phyloP scores from a whole-genome alignment of 306 rosid genomes.

The Mimosa pudica region DNA sequence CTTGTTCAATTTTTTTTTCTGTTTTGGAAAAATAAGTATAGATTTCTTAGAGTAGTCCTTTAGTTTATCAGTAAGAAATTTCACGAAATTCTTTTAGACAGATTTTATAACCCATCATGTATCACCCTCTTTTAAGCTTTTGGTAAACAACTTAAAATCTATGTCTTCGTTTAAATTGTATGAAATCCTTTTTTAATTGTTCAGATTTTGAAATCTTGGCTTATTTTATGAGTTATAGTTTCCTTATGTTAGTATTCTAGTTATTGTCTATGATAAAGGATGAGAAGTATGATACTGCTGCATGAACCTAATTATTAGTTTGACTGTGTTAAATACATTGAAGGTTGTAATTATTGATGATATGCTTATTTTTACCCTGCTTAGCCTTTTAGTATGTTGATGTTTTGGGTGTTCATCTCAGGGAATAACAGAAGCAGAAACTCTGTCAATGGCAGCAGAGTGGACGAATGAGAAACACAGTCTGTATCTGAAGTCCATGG shows the following conservation, averaged over 20 bases:
- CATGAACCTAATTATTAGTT: background rate
- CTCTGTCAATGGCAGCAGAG: constrained; percentile 46
- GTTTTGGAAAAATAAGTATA: background rate
- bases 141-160: background rate
- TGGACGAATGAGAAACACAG: constrained; percentile 71
- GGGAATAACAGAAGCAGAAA: constrained; percentile 39
- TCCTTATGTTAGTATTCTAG: background rate
- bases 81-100: background rate
- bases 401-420: constrained; percentile 13
- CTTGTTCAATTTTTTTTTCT: background rate
- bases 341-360: background rate
- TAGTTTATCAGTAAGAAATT: background rate
- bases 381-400: background rate
- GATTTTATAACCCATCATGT: background rate
- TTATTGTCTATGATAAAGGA: background rate
- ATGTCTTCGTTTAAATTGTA: background rate
- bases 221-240: background rate
- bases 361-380: background rate
- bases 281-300: background rate
- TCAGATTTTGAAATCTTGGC: background rate
- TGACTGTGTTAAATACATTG: background rate
- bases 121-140: background rate
- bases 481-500: constrained; percentile 63
- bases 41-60: background rate
- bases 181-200: background rate